Conservation (phyloP, 208 protist genomes). For the Wallacemonas sp. region DNA sequence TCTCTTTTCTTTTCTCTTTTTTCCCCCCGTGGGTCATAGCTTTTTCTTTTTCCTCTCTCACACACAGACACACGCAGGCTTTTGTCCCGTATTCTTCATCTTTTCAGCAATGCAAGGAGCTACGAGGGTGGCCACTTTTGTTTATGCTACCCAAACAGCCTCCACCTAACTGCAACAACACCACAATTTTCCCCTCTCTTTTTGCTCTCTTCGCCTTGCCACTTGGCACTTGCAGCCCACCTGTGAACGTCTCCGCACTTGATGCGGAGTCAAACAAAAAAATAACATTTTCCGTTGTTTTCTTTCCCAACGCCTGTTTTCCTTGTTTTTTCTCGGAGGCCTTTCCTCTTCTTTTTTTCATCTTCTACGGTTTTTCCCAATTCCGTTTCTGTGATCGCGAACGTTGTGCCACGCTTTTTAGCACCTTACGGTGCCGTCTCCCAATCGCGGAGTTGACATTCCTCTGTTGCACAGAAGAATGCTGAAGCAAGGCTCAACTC, state of each 20-base stretch:
- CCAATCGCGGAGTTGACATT: no score
- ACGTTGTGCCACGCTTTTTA: background rate
- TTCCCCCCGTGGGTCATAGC: background rate
- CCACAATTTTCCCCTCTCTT: background rate
- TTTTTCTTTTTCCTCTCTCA: constrained; percentile 8
- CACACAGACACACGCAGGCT: no score
- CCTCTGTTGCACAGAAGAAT: background rate
- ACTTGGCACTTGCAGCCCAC: no score
- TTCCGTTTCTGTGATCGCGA: background rate
- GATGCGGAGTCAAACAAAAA: no score
- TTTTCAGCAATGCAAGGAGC: background rate
- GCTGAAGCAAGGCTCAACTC: no score
- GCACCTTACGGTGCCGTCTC: no score
- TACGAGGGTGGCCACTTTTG: constrained; percentile 4
- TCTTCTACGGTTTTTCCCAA: background rate
- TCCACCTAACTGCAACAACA: background rate
- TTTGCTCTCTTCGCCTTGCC: background rate
- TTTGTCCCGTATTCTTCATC: background rate
- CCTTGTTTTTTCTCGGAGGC: background rate
- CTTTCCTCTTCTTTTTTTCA: background rate
- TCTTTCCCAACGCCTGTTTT: background rate
- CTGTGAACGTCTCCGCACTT: no score
- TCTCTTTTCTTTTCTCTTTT: constrained; percentile 4
- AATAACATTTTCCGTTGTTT: background rate
- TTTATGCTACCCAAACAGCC: constrained; percentile 4